Conservation (phyloP, 2,329 filamentous ascomycete species). For the Stachybotrys chlorohalonatus region DNA sequence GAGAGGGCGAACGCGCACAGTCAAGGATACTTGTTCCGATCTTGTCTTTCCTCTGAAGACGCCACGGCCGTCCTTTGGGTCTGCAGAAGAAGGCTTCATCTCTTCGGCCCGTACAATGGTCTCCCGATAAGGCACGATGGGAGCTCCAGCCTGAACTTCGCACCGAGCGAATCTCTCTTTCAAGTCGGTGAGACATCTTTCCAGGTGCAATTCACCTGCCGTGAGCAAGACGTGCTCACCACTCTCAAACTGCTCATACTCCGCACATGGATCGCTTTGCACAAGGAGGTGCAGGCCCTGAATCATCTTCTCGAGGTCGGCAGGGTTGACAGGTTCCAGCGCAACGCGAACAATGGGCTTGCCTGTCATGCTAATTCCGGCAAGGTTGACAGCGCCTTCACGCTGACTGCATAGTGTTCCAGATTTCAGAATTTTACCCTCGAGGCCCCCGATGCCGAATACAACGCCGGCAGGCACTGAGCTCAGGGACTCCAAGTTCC, state of each 20-base stretch:
- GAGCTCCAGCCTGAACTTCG: constrained; percentile 86
- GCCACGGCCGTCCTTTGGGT: constrained; percentile 79
- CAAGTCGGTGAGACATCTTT: constrained; percentile 87
- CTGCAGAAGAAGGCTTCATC: constrained; percentile 73
- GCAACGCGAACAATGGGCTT: constrained; percentile 94
- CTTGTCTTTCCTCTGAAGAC: constrained; percentile 66
- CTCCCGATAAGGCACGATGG: constrained; percentile 93
- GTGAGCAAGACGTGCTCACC: constrained; percentile 94
- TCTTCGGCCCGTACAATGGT: constrained; percentile 81
- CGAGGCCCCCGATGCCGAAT: constrained; percentile 88
- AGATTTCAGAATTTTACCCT: constrained; percentile 90
- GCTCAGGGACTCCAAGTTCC: constrained; percentile 71
- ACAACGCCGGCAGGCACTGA: constrained; percentile 89
- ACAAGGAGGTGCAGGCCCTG: constrained; percentile 77
- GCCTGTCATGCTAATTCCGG: constrained; percentile 68
- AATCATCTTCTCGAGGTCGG: constrained; percentile 92
- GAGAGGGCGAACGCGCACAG: constrained; percentile 68
- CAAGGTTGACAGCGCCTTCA: constrained; percentile 81
- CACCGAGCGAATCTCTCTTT: constrained; percentile 88
- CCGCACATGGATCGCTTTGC: constrained; percentile 89
- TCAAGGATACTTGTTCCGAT: constrained; percentile 77
- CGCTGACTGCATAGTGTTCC: constrained; percentile 86
- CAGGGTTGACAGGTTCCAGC: constrained; percentile 84
- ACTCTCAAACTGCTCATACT: constrained; percentile 87
- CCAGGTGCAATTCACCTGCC: constrained; percentile 87